Conservation (phyloP, 805 yeast species). For the Kodamaea laetipori region DNA sequence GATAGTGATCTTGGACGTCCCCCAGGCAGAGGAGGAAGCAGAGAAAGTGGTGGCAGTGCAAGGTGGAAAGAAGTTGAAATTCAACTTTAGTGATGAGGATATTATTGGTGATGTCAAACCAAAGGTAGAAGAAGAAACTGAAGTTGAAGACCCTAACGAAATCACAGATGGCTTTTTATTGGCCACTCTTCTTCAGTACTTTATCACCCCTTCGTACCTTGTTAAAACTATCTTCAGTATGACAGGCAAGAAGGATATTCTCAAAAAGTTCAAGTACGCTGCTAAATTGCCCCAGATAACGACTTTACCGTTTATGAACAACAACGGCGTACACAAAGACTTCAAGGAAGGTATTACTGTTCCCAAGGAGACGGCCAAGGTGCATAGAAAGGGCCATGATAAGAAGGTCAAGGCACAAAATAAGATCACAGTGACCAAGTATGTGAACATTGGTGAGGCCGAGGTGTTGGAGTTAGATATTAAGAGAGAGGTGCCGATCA, state of each 20-base stretch:
- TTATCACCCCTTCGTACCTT: slow-evolving; percentile 83
- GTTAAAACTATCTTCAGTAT: slow-evolving; percentile 58
- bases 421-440: slow-evolving; percentile 62
- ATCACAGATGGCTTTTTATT: slow-evolving; percentile 49
- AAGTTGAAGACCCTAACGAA: slow-evolving; percentile 17
- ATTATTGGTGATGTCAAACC: slow-evolving; percentile 18
- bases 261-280: slow-evolving; percentile 61
- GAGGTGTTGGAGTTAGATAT: slow-evolving; percentile 57
- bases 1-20: slow-evolving; percentile 66
- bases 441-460: slow-evolving; percentile 72
- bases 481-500: slow-evolving; percentile 64
- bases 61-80: slow-evolving; percentile 34
- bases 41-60: slow-evolving; percentile 25
- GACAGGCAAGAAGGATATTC: slow-evolving; percentile 33
- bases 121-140: slow-evolving; percentile 19
- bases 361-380: slow-evolving; percentile 41
- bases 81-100: slow-evolving; percentile 34
- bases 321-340: slow-evolving; percentile 35
- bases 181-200: slow-evolving; percentile 73
- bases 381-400: slow-evolving; percentile 38
- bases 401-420: slow-evolving; percentile 41
- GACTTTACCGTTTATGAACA: slow-evolving; percentile 72
- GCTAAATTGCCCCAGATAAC: slow-evolving; percentile 69
- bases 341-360: slow-evolving; percentile 68
- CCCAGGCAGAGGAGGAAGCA: slow-evolving; percentile 25